Conservation (phyloP, 2,329 filamentous ascomycete species). For the Fusarium liriodendri region DNA sequence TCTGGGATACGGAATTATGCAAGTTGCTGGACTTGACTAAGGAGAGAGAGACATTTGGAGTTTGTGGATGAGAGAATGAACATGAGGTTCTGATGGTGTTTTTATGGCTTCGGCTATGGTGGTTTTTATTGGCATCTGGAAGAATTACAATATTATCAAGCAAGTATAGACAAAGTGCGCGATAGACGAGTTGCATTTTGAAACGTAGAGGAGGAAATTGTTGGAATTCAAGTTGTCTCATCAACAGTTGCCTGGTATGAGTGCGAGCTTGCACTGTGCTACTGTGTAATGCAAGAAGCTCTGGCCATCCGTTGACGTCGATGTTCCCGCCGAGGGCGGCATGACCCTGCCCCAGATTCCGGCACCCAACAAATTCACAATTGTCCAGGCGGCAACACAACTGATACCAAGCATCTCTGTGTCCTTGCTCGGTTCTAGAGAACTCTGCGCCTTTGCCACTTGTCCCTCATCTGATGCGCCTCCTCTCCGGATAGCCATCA, state of each 20-base stretch:
- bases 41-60: not conserved
- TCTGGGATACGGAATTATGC: conserved; percentile 91
- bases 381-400: conserved; percentile 11
- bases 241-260: not conserved
- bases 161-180: conserved; percentile 26
- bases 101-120: conserved; percentile 1
- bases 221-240: not conserved
- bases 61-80: not conserved
- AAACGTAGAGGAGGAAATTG: not conserved
- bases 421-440: not conserved
- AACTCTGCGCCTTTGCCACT: not conserved
- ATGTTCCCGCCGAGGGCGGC: conserved; percentile 31
- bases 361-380: conserved; percentile 20
- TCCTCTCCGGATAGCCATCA: conserved; percentile 42
- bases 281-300: conserved; percentile 42
- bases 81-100: not conserved
- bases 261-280: conserved; percentile 35
- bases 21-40: conserved; percentile 72
- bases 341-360: conserved; percentile 26
- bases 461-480: conserved; percentile 45
- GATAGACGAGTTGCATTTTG: conserved; percentile 25
- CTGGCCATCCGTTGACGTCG: conserved; percentile 48
- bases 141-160: conserved; percentile 12
- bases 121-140: not conserved
- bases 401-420: conserved; percentile 1